Base-by-base conservation (phyloP, 768 basidiomycete species). In the Leccinum subgranulosum region DNA sequence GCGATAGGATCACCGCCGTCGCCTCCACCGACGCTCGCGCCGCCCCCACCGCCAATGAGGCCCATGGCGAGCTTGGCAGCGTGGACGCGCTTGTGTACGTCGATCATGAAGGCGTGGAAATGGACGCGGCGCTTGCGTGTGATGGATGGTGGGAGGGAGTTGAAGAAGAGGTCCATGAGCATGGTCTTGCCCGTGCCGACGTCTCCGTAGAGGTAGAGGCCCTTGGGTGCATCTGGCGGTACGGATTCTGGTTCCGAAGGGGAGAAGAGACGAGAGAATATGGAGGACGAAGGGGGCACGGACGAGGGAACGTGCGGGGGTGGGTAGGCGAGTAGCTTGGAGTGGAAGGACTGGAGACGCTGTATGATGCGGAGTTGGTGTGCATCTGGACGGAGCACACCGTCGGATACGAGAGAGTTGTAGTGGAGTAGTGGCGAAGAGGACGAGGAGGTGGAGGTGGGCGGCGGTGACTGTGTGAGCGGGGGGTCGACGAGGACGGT, bases 21-120 rank as follows among this genome's bases (percentile, higher is more conserved):
- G 0, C 68, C 67, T 7, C 66, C 65, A 6, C 66, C 67, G 11
- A 68, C 68, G 39, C 66, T 69, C 27, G 58, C 49, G 51, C 67
- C 65, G 3, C 68, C 66, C 23, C 67, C 69, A 0, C 65, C 65
- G 21, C 85, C 83, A 15, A 80, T 70, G 60, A 77, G 75, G 2
- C 90, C 89, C 76, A 86, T 82, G 55, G 82, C 80, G 45, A 82
- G 76, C 75, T 94, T 94, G 39, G 89, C 82, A 2, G 85, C 84
- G 63, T 98, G 94, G 4, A 95, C 71, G 17, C 94, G 87, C 68
- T 96, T 97, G 71, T 98, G 92, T 21, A 98, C 94, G 69, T 99
- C 97, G 60, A 98, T 86, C 97, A 99, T 98, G 79, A 99, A 98
- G 1, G 94, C 92, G 69, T 98, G 95, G 71, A 99, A 99, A 73